These are phyloP conservation scores for Diaporthe citri DNA, from an alignment of 2,329 filamentous ascomycete genomes.

Conservation along the genomic window DNA sequence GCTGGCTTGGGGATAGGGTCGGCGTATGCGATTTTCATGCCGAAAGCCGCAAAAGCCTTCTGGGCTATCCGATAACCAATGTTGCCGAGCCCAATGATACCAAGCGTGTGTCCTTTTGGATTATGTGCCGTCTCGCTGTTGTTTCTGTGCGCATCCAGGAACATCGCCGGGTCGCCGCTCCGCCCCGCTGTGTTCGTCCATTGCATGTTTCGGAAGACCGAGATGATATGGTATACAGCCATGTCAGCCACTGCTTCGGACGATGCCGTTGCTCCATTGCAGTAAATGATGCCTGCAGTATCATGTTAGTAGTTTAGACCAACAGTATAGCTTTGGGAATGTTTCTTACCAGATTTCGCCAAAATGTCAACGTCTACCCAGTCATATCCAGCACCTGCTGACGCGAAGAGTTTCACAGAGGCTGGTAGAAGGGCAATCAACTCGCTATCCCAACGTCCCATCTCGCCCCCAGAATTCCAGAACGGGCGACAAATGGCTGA, in stretches of 20 bases:
- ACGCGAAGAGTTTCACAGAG: constrained; percentile 69
- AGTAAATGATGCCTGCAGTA: constrained; percentile 65
- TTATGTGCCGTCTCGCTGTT: constrained; percentile 67
- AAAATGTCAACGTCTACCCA: constrained; percentile 72
- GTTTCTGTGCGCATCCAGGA: constrained; percentile 66
- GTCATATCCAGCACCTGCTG: constrained; percentile 74
- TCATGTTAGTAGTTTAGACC: constrained; percentile 61
- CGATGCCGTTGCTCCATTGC: constrained; percentile 71
- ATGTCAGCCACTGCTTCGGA: constrained; percentile 73
- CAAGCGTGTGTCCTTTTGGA: constrained; percentile 65
- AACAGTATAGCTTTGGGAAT: background rate
- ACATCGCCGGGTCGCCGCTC: constrained; percentile 54
- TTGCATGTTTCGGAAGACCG: constrained; percentile 68
- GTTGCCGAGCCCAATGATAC: constrained; percentile 71
- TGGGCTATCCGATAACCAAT: constrained; percentile 66
- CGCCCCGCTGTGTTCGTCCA: constrained; percentile 67
- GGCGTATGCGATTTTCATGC: constrained; percentile 69
- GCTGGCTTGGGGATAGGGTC: constrained; percentile 58
- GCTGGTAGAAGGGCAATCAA: constrained; percentile 66
- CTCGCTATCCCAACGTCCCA: constrained; percentile 73
- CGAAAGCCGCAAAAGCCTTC: constrained; percentile 66
- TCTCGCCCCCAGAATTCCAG: constrained; percentile 75
- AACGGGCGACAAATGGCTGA: constrained; percentile 66
- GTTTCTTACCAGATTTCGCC: constrained; percentile 75
- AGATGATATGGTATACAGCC: constrained; percentile 70